phyloP scores from a whole-genome alignment of 345 rosid genomes.

The Orychophragmus violaceus region DNA sequence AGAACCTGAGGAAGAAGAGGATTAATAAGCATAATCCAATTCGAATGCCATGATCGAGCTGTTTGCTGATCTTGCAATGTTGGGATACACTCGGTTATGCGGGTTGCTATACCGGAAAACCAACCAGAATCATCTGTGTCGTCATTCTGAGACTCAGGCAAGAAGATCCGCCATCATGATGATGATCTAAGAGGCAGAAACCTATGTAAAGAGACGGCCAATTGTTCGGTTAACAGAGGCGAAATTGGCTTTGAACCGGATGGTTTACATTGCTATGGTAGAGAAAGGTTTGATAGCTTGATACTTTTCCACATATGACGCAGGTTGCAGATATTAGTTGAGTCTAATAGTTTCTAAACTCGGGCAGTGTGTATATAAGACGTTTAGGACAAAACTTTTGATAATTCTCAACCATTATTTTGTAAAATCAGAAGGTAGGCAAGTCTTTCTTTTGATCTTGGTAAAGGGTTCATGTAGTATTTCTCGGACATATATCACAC shows the following conservation, averaged over 20 bases:
- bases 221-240: not conserved
- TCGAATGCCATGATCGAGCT: no score
- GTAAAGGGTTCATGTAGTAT: not conserved
- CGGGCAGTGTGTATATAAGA: conserved; percentile 21
- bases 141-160: not conserved
- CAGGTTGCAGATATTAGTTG: conserved; percentile 6
- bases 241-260: conserved; percentile 12
- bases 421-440: conserved; percentile 21
- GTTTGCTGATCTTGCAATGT: conserved; percentile 18
- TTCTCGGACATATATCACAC: not conserved
- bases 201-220: not conserved
- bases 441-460: not conserved
- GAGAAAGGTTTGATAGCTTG: conserved; percentile 1
- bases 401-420: conserved; percentile 9
- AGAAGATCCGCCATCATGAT: not conserved
- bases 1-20: conserved; percentile 39
- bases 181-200: conserved; percentile 1
- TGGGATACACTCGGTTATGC: not conserved
- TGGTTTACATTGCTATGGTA: conserved; percentile 5
- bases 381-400: conserved; percentile 10
- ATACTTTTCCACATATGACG: conserved; percentile 3
- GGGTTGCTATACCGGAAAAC: not conserved
- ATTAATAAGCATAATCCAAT: no score
- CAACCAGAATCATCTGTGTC: not conserved
- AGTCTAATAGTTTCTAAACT: not conserved